phyloP scores from a whole-genome alignment of 768 basidiomycete genomes.

The Phylloporus rhodoxanthus region DNA sequence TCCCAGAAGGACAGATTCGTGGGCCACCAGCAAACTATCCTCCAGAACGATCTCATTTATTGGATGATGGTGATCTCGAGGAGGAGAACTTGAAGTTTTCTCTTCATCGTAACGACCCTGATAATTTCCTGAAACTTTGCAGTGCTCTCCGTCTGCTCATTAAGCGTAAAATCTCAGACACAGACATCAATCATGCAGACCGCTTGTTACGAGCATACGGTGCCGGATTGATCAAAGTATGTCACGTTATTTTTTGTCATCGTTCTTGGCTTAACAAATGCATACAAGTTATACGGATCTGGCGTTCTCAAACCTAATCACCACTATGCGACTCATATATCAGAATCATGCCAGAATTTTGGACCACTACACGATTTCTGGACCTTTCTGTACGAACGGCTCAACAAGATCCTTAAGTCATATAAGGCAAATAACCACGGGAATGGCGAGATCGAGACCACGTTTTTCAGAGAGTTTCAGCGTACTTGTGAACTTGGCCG shows the following conservation, averaged over 20 bases:
- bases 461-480: not conserved
- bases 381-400: not conserved
- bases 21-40: too few relatives aligned
- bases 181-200: not conserved
- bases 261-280: too few relatives aligned
- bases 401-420: not conserved
- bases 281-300: not conserved
- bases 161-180: not conserved
- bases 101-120: not conserved
- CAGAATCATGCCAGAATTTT: not conserved
- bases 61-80: too few relatives aligned
- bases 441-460: not conserved
- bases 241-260: not conserved
- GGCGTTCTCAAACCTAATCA: not conserved
- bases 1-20: not conserved
- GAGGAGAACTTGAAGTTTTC: not conserved
- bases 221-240: not conserved
- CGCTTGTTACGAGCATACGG: not conserved
- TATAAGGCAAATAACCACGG: not conserved
- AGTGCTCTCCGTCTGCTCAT: not conserved
- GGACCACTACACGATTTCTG: not conserved
- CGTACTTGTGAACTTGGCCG: not conserved
- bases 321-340: not conserved
- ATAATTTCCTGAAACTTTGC: not conserved
- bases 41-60: too few relatives aligned